Evolutionary conservation across 2,329 filamentous ascomycete genomes (phyloP).

Genomic region (Exophiala spinifera): DNA sequence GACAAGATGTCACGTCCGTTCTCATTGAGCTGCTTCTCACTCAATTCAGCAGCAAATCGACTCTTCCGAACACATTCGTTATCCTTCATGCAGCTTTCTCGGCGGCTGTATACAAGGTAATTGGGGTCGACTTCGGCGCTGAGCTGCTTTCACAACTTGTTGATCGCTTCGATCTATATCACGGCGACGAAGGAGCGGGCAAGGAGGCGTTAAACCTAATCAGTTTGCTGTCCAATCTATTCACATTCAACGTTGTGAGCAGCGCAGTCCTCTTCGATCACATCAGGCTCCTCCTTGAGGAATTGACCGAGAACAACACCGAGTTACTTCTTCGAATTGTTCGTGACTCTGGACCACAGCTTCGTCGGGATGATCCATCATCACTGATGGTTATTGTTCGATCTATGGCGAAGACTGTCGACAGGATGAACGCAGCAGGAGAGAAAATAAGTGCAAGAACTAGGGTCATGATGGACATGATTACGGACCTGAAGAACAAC

Average conservation of each 20-base stretch:
- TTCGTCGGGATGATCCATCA: constrained; percentile 84
- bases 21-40: constrained; percentile 74
- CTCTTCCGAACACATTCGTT: constrained; percentile 80
- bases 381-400: constrained; percentile 84
- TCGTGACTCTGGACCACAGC: constrained; percentile 72
- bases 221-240: constrained; percentile 78
- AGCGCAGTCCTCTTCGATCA: constrained; percentile 87
- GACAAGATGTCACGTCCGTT: constrained; percentile 82
- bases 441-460: constrained; percentile 71
- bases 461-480: constrained; percentile 96
- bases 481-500: constrained; percentile 92
- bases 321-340: constrained; percentile 84
- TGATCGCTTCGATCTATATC: constrained; percentile 68
- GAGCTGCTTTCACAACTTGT: constrained; percentile 78
- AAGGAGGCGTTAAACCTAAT: constrained; percentile 75
- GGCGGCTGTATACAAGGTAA: constrained; percentile 78
- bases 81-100: constrained; percentile 89
- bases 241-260: constrained; percentile 85
- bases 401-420: constrained; percentile 69
- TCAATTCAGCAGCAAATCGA: constrained; percentile 75
- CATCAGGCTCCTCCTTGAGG: constrained; percentile 70
- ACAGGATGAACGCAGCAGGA: constrained; percentile 63
- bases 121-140: constrained; percentile 86
- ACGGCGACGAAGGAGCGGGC: constrained; percentile 39
- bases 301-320: constrained; percentile 80